Percentiles rank a stretch among this genome's conserved stretches.
These are phyloP conservation scores for Mariannaea elegans DNA, from an alignment of 2,329 filamentous ascomycete genomes.

Conservation along the genomic window DNA sequence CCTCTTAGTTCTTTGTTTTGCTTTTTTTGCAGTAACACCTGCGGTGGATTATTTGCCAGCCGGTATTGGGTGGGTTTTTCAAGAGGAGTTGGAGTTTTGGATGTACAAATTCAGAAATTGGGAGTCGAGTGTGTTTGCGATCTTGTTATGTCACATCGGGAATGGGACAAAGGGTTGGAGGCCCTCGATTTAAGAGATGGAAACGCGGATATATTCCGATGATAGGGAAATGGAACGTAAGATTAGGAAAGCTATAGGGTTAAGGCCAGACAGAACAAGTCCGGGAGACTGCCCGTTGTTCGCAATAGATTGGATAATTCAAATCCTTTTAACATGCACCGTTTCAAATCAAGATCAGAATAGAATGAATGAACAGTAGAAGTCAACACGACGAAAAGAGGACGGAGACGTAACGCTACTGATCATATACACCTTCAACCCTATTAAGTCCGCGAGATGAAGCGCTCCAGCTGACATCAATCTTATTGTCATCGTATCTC, in stretches of 20 bases:
- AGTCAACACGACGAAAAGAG: no score
- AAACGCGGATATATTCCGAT: conserved; percentile 5
- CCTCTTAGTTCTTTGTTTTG: neutral
- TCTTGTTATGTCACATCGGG: conserved; percentile 7
- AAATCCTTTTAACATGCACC: conserved; percentile 2
- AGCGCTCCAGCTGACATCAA: no score
- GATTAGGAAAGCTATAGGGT: conserved; percentile 15
- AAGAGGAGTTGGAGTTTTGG: conserved; percentile 27
- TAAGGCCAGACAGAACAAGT: no score
- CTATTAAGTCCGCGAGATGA: no score
- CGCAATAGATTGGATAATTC: conserved; percentile 22
- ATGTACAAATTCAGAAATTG: conserved; percentile 7
- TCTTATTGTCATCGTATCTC: no score
- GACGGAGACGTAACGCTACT: no score
- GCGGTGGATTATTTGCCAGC: neutral
- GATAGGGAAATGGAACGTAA: conserved; percentile 8
- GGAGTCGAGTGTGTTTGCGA: conserved; percentile 12
- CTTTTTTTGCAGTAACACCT: neutral
- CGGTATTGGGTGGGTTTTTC: conserved; percentile 7
- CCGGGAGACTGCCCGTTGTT: neutral
- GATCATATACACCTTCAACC: no score
- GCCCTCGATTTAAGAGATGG: conserved; percentile 13
- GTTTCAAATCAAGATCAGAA: neutral
- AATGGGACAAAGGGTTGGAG: neutral
- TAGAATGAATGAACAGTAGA: no score